phyloP scores from a whole-genome alignment of 805 yeast species.

The Barnettozyma vustinii region DNA sequence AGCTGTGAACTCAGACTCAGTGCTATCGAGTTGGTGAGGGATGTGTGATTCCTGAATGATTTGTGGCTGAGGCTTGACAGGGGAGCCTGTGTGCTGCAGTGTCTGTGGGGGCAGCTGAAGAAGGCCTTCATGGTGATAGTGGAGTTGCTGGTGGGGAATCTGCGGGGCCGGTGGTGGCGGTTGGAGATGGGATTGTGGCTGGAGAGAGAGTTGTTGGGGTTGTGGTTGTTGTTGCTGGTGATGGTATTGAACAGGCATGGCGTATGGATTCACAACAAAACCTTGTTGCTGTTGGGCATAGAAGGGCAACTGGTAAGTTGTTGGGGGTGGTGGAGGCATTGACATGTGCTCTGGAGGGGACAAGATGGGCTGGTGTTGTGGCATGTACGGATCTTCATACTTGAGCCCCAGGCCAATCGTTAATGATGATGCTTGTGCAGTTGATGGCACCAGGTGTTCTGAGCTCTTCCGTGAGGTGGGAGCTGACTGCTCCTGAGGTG shows the following conservation, averaged over 20 bases:
- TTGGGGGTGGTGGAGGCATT: neutral
- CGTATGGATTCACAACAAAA: neutral
- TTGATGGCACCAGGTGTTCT: neutral
- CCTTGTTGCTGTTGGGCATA: neutral
- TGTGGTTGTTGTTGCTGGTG: neutral
- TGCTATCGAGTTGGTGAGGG: slow-evolving; percentile 15
- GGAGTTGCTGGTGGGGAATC: neutral
- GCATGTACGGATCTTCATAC: slow-evolving; percentile 5
- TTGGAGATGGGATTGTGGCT: neutral
- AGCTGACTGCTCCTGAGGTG: neutral
- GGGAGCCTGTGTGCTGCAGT: neutral
- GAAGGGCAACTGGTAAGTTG: neutral
- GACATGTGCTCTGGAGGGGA: neutral
- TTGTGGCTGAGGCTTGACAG: neutral
- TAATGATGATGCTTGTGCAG: neutral
- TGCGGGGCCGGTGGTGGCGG: neutral
- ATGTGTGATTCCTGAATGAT: neutral
- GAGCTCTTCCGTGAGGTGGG: neutral
- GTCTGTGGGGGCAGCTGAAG: neutral
- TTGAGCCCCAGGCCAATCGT: slow-evolving; percentile 13
- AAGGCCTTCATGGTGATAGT: neutral
- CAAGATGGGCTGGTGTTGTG: slow-evolving; percentile 1
- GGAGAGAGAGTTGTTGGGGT: neutral
- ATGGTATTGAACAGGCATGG: neutral
- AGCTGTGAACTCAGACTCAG: slow-evolving; percentile 30